Percentiles rank a stretch among this genome's conserved stretches.
phyloP scores from a whole-genome alignment of 1,284 basidiomycete genomes.

The Microstroma glucosiphilum region DNA sequence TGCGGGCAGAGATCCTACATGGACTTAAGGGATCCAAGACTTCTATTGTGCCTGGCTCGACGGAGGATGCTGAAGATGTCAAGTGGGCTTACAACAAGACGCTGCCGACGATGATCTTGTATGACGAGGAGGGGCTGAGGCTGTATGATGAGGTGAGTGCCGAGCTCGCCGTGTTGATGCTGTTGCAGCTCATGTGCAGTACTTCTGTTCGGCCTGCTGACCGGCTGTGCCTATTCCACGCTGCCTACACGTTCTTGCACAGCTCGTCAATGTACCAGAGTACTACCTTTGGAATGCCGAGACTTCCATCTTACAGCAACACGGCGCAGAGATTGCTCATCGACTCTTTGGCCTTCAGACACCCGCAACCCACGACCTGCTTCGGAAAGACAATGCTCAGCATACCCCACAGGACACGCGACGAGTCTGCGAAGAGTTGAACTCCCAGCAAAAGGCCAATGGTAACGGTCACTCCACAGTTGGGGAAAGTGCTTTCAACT shows the following conservation, averaged over 20 bases:
- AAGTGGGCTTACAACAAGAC: conserved; percentile 45
- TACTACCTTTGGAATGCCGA: conserved; percentile 76
- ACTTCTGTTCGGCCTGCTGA: conserved; percentile 2
- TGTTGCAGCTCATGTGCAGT: background rate
- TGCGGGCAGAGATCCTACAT: conserved; percentile 26
- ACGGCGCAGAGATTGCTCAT: conserved; percentile 55
- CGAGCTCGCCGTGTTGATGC: background rate
- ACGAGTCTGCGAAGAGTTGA: conserved; percentile 10
- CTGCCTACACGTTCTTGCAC: conserved; percentile 4
- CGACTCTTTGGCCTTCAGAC: conserved; percentile 30
- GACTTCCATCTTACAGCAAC: conserved; percentile 54
- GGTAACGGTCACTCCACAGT: conserved; percentile 60
- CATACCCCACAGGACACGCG: conserved; percentile 15
- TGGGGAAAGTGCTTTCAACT: conserved; percentile 60
- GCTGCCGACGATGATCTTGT: conserved; percentile 78
- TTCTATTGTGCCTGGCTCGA: conserved; percentile 30
- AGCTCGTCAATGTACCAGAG: conserved; percentile 60
- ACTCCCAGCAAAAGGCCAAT: conserved; percentile 20
- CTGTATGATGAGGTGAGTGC: conserved; percentile 61
- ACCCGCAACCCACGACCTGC: conserved; percentile 51
- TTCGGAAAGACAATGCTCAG: conserved; percentile 19
- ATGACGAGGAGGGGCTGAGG: conserved; percentile 74
- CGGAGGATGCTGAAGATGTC: conserved; percentile 22
- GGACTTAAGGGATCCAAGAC: conserved; percentile 24
- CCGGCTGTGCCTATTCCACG: background rate